Evolutionary conservation across 805 yeast species (phyloP), one percentile per base, ranked within the genome.

Genomic region (Metschnikowia lachancei): DNA sequence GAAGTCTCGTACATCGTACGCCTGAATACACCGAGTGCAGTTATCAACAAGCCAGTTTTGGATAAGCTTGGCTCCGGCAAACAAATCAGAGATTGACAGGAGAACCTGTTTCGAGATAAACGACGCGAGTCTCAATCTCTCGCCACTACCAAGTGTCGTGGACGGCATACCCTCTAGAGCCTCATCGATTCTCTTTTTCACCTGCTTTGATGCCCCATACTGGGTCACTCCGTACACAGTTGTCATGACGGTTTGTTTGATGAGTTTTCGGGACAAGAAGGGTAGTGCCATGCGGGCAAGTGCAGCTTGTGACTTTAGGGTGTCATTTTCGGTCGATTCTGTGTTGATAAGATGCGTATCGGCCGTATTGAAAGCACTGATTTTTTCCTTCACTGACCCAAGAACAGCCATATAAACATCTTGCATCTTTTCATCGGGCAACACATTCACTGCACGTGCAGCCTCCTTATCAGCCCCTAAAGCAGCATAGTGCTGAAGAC

Each of bases 401-500:
- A 67, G 54, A 1, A 72, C 73, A 17, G 63, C 55, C 7, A 57
- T 31, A 40, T 72, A 72, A 3, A 71, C 66, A 46, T 72, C 75
- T 16, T 61, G 62, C 31, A 63, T 52, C 4, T 48, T n/a, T 19
- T 46, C 46, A 5, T 42, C 24, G 2, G 67, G 64, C 1, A 63
- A 28, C 6, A 72, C 52, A 48, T 72, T 72, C 5, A 72, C 77
- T 1, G 75, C 67, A n/a, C 38, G 40, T 0, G 69, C 76, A 2
- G 75, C 76, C 12, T 53, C 59, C 16, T 35, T 28, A 49, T 72
- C 76, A 0, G 60, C 59, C 2, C 74, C 70, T 14, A 72, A 54
- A 1, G 76, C 76, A 6, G 77, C 71, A 54, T 72, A 72, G 49
- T 72, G 77, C 54, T 72, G 77, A 31, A 72, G 62, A 2, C 77